Base-by-base conservation (phyloP, 2,329 filamentous ascomycete species). In the Colletotrichum theobromicola region DNA sequence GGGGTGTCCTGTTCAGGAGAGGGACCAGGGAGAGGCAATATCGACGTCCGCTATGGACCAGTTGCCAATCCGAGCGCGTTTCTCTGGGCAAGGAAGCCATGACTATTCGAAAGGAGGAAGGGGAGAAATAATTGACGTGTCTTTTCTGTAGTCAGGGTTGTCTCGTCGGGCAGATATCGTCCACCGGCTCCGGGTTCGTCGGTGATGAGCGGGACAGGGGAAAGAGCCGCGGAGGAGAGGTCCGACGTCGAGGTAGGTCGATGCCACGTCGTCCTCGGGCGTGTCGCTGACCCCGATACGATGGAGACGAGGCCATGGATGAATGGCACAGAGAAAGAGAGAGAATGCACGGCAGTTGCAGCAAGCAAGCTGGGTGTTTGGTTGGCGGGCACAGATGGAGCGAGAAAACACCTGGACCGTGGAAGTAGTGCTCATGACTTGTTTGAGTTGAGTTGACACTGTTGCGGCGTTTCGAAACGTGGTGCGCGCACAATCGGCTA, bases 381-480 rank as follows among this genome's bases (percentile, higher is more conserved):
- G 30, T 34, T 26, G 28, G 63, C 30, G 7, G 61, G 46, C n/a
- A 37, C 46, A 67, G 30, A 21, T 55, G 50, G 24, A 50, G 42
- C 42, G 42, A 58, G 35, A 30, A 32, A 67, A 32, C 50, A 26
- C 50, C 46, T 32, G 64, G 32, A 30, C 64, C 55, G 46, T 50
- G 35, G 12, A 18, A n/a, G n/a, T 21, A 8, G 55, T 61, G 55
- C 24, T 35, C 53, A 61, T 61, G 66, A 68, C 55, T 32, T 30
- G 57, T 57, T 16, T 30, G 37, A 46, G 26, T 32, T 58, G 42
- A 37, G 42, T 50, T 50, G 63, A 75, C 62, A 50, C 67, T 67
- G 42, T 58, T 57, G 68, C 55, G 34, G 15, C 58, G 75, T 75
- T 76, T 75, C 61, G 69, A 75, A 75, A 75, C 69, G 53, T 34